Evolutionary conservation across 2,329 filamentous ascomycete genomes (phyloP).

Genomic region (Trichoderma harzianum): DNA sequence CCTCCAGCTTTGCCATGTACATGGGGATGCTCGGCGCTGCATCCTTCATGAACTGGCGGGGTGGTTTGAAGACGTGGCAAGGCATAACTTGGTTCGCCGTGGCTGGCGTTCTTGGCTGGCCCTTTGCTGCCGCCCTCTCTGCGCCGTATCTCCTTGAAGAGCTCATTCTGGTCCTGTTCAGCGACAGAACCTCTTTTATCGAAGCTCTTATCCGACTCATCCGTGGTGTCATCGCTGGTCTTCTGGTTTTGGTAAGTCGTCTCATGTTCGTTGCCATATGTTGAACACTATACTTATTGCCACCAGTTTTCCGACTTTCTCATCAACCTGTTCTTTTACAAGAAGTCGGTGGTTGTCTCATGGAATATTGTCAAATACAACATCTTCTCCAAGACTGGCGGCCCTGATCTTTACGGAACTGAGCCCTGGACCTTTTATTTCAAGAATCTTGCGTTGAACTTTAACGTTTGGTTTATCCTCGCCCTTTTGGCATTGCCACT

Average conservation of each 20-base stretch:
- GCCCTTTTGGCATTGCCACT: slow-evolving; percentile 73
- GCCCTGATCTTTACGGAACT: slow-evolving; percentile 89
- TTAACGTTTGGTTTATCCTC: slow-evolving; percentile 89
- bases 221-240: slow-evolving; percentile 63
- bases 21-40: slow-evolving; percentile 80
- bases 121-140: slow-evolving; percentile 81
- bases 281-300: not conserved
- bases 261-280: not conserved
- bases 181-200: slow-evolving; percentile 56
- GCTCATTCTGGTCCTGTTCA: slow-evolving; percentile 52
- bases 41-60: slow-evolving; percentile 86
- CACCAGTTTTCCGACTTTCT: slow-evolving; percentile 62
- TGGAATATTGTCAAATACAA: slow-evolving; percentile 97
- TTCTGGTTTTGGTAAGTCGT: slow-evolving; percentile 64
- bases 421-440: slow-evolving; percentile 98
- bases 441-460: slow-evolving; percentile 86
- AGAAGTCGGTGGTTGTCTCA: slow-evolving; percentile 70
- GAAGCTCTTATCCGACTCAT: slow-evolving; percentile 59
- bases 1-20: slow-evolving; percentile 97
- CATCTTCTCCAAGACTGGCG: slow-evolving; percentile 76
- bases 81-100: slow-evolving; percentile 90
- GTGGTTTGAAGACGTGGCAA: slow-evolving; percentile 72
- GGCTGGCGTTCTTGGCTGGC: slow-evolving; percentile 87
- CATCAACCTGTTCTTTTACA: slow-evolving; percentile 83
- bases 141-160: slow-evolving; percentile 81